These are phyloP conservation scores for Solanum medicagineum DNA, from an alignment of 257 asterid species.

Conservation along the genomic window DNA sequence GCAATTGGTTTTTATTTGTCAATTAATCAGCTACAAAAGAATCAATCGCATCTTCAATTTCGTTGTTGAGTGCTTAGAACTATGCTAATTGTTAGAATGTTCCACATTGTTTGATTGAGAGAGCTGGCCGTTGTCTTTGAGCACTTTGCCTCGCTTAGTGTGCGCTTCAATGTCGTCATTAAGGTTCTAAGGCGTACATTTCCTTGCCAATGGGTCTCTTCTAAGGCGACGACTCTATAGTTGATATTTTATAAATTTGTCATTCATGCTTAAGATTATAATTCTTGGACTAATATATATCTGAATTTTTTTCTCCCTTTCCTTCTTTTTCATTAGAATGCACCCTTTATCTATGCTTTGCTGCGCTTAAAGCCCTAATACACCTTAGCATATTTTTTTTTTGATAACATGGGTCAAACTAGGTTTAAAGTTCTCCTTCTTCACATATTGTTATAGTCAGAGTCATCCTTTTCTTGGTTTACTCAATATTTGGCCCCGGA, in stretches of 20 bases:
- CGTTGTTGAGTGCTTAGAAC: not conserved
- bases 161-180: no score
- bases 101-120: not conserved
- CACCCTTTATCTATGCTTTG: not conserved
- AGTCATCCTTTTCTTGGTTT: not conserved
- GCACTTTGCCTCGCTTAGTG: no score
- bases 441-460: not conserved
- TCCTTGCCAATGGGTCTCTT: no score
- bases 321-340: not conserved
- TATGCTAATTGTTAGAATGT: not conserved
- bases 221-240: no score
- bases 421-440: no score
- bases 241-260: not conserved
- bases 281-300: not conserved
- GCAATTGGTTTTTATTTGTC: not conserved
- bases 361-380: not conserved
- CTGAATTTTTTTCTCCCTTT: not conserved
- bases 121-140: not conserved
- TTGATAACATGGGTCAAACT: no score
- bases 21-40: not conserved
- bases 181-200: no score
- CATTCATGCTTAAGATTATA: not conserved
- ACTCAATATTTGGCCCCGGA: not conserved
- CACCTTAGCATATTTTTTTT: no score
- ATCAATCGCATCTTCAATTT: not conserved